These are phyloP conservation scores for Tricholoma bakamatsutake DNA, from an alignment of 768 basidiomycete genomes.

Conservation along the genomic window DNA sequence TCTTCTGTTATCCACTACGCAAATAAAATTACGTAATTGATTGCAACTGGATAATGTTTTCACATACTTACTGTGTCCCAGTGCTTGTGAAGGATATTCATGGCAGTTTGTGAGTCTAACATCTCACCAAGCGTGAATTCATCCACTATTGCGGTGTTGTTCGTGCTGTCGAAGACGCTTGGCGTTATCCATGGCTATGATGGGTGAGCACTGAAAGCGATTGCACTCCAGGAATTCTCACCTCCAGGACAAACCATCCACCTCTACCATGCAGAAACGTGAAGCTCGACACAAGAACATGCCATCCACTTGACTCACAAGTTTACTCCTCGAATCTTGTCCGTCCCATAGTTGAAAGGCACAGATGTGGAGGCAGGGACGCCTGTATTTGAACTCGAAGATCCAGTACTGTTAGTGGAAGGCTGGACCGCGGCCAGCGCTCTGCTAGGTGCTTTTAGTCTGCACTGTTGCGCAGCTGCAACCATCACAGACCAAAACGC, in stretches of 20 bases:
- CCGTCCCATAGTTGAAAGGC: constrained; percentile 38
- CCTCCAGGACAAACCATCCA: constrained; percentile 62
- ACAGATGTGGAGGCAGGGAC: constrained; percentile 15
- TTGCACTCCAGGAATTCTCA: constrained; percentile 13
- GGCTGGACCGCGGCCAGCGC: constrained; percentile 2
- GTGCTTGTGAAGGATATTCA: constrained; percentile 40
- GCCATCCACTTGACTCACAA: constrained; percentile 36
- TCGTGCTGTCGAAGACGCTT: constrained; percentile 60
- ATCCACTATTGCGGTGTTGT: constrained; percentile 50
- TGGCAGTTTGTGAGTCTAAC: constrained; percentile 38
- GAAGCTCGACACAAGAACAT: not conserved
- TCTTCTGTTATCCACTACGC: constrained; percentile 57
- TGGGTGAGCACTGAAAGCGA: not conserved
- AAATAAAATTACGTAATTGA: not conserved
- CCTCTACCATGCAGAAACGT: constrained; percentile 25
- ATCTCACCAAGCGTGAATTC: constrained; percentile 57
- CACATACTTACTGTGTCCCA: constrained; percentile 47
- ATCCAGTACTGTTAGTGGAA: constrained; percentile 4
- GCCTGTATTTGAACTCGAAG: constrained; percentile 7
- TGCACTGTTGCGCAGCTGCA: constrained; percentile 28
- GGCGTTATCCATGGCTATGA: constrained; percentile 74
- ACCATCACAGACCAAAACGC: constrained; percentile 11
- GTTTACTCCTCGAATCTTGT: constrained; percentile 54
- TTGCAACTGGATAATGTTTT: not conserved
- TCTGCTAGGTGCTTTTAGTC: constrained; percentile 15